Percentiles rank a stretch among this genome's conserved stretches.
Evolutionary conservation across 495 filamentous ascomycete species (phyloP).

Genomic region (Xylaria intraflava): DNA sequence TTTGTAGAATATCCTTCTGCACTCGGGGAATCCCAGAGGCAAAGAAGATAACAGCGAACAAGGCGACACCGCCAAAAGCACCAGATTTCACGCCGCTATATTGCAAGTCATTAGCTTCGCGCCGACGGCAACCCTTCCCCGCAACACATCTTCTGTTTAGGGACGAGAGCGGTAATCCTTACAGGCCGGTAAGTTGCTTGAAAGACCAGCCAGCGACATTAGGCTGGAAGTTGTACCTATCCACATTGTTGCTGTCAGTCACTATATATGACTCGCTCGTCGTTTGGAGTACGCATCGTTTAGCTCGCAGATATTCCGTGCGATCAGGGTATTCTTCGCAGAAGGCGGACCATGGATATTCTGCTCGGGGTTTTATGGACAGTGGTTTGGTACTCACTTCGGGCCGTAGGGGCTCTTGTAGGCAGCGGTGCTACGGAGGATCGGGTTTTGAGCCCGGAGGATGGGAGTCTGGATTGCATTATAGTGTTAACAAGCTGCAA

Average conservation of each 20-base stretch:
- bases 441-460: conserved; percentile 7
- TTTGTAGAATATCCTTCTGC: conserved; percentile 51
- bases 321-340: not conserved
- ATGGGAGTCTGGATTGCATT: conserved; percentile 27
- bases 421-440: conserved; percentile 21
- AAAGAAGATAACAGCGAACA: conserved; percentile 52
- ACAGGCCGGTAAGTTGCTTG: conserved; percentile 32
- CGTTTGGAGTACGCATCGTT: not conserved
- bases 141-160: not conserved
- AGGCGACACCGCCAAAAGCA: conserved; percentile 48
- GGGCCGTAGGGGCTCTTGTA: conserved; percentile 48
- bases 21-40: conserved; percentile 54
- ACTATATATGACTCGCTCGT: not conserved
- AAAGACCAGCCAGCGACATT: conserved; percentile 33
- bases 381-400: conserved; percentile 37
- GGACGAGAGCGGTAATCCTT: conserved; percentile 17
- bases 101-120: conserved; percentile 6
- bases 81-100: conserved; percentile 41
- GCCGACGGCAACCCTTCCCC: not conserved
- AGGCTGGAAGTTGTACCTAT: conserved; percentile 44
- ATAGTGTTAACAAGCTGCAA: conserved; percentile 15
- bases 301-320: not conserved
- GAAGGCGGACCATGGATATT: not conserved
- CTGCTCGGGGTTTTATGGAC: not conserved
- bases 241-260: conserved; percentile 23